Conservation (phyloP, 371 early-diverging fungal species). For the Batkoa obscura region DNA sequence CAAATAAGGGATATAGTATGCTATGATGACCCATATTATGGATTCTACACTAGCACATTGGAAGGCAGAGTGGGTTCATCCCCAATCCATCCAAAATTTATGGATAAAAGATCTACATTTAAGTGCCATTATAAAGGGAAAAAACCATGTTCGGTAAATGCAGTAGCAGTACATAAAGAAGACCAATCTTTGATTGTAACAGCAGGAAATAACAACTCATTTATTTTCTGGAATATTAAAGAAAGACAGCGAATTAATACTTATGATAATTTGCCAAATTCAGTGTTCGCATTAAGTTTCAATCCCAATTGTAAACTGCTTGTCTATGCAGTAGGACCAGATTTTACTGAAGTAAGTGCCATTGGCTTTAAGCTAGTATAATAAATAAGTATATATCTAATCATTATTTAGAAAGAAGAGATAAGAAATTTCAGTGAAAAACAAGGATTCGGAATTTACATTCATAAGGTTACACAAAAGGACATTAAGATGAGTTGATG, state of each 20-base stretch:
- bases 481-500: too few species aligned
- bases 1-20: slow-evolving; percentile 28
- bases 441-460: too few species aligned
- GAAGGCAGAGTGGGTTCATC: slow-evolving; percentile 90
- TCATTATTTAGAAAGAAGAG: too few species aligned
- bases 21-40: slow-evolving; percentile 40
- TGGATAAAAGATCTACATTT: slow-evolving; percentile 62
- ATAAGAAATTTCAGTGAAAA: too few species aligned
- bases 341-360: slow-evolving; percentile 92
- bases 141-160: slow-evolving; percentile 61
- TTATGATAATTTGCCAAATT: slow-evolving; percentile 30
- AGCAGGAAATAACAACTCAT: slow-evolving; percentile 78
- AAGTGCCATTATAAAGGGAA: slow-evolving; percentile 80
- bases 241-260: slow-evolving; percentile 61
- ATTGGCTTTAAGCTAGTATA: too few species aligned
- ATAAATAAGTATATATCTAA: too few species aligned
- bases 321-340: slow-evolving; percentile 86
- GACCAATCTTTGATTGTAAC: slow-evolving; percentile 83
- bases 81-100: slow-evolving; percentile 33
- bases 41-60: slow-evolving; percentile 78
- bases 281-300: slow-evolving; percentile 64
- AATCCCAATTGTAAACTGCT: slow-evolving; percentile 75
- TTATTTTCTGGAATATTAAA: slow-evolving; percentile 92
- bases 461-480: too few species aligned
- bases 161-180: slow-evolving; percentile 68